A percentile compares a stretch with the other conserved stretches of the same genome.
These are phyloP conservation scores for Paraphoma chrysanthemicola DNA, from an alignment of 2,329 filamentous ascomycete genomes.

Conservation along the genomic window DNA sequence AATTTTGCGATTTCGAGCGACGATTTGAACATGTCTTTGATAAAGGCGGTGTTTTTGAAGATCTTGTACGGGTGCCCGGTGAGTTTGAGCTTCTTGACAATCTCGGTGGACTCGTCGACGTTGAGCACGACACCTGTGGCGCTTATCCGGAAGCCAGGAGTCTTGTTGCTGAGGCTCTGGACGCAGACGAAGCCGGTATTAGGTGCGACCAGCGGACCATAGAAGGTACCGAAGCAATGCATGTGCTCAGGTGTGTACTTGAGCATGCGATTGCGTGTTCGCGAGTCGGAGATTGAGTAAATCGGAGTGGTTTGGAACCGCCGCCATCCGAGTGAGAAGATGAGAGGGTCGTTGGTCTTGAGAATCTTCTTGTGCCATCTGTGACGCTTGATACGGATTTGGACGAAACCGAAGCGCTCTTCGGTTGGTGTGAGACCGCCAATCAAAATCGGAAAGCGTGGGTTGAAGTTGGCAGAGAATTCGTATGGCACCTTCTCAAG, in stretches of 20 bases:
- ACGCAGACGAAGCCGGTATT: conserved; percentile 96
- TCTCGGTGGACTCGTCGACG: conserved; percentile 94
- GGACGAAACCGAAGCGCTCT: conserved; percentile 93
- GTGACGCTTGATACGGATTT: conserved; percentile 95
- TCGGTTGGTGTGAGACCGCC: conserved; percentile 94
- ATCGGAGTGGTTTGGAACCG: conserved; percentile 91
- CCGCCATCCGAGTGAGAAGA: conserved; percentile 96
- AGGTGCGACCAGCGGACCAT: conserved; percentile 91
- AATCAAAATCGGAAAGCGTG: conserved; percentile 82
- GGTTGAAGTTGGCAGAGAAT: conserved; percentile 82
- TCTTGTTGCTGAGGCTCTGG: conserved; percentile 83
- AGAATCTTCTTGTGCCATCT: conserved; percentile 99
- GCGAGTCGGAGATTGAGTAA: conserved; percentile 93
- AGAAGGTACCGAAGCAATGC: conserved; percentile 97
- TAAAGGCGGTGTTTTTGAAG: conserved; percentile 98
- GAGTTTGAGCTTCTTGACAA: conserved; percentile 99
- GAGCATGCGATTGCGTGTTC: conserved; percentile 94
- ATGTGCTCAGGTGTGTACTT: conserved; percentile 99
- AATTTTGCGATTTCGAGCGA: conserved; percentile 97
- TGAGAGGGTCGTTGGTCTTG: conserved; percentile 96
- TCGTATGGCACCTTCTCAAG: conserved; percentile 89
- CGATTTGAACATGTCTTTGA: conserved; percentile 97
- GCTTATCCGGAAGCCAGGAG: conserved; percentile 89
- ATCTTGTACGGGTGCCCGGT: conserved; percentile 95
- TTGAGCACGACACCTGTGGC: conserved; percentile 92